Evolutionary conservation across 495 filamentous ascomycete genomes (phyloP).

Genomic region (Tuber melanosporum): DNA sequence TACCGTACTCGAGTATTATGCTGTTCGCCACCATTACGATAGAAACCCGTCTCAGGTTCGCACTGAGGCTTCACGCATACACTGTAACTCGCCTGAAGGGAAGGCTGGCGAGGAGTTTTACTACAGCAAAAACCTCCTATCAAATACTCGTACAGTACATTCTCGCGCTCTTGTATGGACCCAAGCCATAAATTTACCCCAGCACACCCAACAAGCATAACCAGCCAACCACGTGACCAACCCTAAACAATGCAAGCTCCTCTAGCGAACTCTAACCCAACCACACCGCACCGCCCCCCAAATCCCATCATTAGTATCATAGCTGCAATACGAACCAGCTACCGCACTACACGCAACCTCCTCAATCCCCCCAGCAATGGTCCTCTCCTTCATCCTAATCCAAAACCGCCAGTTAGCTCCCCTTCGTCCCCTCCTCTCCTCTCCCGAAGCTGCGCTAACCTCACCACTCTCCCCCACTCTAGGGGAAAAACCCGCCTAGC

Average conservation of each 20-base stretch:
- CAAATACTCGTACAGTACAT: no score
- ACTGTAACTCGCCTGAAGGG: no score
- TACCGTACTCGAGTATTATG: no score
- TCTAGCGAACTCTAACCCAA: neutral
- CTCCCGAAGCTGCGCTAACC: conserved; percentile 23
- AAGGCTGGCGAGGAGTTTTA: no score
- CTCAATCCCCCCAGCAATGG: conserved; percentile 49
- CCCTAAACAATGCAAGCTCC: neutral
- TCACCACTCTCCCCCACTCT: conserved; percentile 17
- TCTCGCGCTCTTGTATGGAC: no score
- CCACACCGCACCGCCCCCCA: neutral
- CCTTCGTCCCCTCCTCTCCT: neutral
- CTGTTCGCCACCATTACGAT: no score
- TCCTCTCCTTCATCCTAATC: conserved; percentile 91
- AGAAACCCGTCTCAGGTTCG: no score
- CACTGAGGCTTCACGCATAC: no score
- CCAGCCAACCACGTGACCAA: neutral
- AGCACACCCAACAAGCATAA: neutral
- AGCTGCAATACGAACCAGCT: neutral
- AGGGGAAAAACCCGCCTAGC: conserved; percentile 98
- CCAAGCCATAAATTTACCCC: no score
- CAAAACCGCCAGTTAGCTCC: conserved; percentile 84
- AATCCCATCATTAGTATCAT: neutral
- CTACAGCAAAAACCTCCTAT: no score
- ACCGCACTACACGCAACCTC: neutral